A percentile compares a stretch with the other conserved stretches of the same genome.
phyloP scores from a whole-genome alignment of 2,329 filamentous ascomycete genomes.

The Xylariaceae sp. region DNA sequence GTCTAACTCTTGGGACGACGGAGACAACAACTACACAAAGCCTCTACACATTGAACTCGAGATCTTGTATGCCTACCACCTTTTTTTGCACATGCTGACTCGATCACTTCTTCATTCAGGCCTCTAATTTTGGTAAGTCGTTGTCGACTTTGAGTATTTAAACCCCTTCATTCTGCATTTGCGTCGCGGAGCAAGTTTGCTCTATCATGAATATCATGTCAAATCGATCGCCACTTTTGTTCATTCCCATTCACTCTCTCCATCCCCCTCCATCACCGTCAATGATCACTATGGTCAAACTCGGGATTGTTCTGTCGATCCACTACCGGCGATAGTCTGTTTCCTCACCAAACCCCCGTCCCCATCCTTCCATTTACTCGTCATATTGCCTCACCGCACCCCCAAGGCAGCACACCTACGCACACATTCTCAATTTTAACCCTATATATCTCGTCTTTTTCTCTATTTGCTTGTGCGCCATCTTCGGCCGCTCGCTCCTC shows the following conservation, averaged over 20 bases:
- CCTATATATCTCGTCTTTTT: not conserved
- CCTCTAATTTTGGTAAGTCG: conserved; percentile 23
- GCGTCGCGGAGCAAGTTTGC: not conserved
- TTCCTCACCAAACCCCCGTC: not conserved
- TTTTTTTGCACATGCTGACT: conserved; percentile 19
- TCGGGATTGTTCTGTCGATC: too few species aligned
- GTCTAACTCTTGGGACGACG: conserved; percentile 8
- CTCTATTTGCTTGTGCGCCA: not conserved
- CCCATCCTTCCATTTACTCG: too few species aligned
- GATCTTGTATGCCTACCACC: conserved; percentile 38
- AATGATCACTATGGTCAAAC: not conserved
- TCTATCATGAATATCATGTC: not conserved
- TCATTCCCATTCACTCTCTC: not conserved
- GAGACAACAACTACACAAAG: conserved; percentile 17
- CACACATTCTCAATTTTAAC: not conserved
- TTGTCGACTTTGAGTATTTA: not conserved
- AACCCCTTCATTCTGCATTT: not conserved
- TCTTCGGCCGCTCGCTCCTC: not conserved
- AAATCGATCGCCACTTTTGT: not conserved
- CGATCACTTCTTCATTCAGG: conserved; percentile 12
- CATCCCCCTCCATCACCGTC: not conserved
- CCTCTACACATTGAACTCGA: conserved; percentile 26
- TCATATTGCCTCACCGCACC: too few species aligned
- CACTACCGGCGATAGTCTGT: too few species aligned
- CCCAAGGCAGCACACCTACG: not conserved